Conservation (phyloP, 129 eudicot species). For the Tagetes patula region DNA sequence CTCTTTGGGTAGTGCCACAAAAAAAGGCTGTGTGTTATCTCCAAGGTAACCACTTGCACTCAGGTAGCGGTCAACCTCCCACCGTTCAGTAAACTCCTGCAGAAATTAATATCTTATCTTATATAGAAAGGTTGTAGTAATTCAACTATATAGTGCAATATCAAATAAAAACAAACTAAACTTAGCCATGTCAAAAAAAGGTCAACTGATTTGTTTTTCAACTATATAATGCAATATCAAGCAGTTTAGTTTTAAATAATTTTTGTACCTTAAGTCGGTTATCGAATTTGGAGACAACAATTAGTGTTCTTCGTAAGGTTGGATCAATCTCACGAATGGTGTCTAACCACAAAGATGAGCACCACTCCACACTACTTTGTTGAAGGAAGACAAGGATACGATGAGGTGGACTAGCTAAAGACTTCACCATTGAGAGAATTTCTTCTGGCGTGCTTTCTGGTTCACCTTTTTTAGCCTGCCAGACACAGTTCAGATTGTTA, state of each 20-base stretch:
- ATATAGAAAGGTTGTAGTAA: not conserved
- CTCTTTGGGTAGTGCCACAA: slow-evolving; percentile 92
- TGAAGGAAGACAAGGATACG: slow-evolving; percentile 94
- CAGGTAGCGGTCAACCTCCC: slow-evolving; percentile 95
- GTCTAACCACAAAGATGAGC: slow-evolving; percentile 97
- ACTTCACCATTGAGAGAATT: slow-evolving; percentile 90
- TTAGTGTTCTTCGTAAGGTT: slow-evolving; percentile 68
- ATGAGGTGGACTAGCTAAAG: slow-evolving; percentile 90
- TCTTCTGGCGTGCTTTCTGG: slow-evolving; percentile 95
- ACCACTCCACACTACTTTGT: slow-evolving; percentile 99
- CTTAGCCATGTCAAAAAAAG: not conserved
- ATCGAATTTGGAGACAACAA: slow-evolving; percentile 96
- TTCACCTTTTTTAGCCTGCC: slow-evolving; percentile 93
- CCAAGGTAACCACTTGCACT: slow-evolving; percentile 98
- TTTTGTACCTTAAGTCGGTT: slow-evolving; percentile 83
- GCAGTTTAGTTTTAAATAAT: not conserved
- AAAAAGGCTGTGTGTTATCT: slow-evolving; percentile 77
- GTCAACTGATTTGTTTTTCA: not conserved
- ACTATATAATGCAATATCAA: not conserved
- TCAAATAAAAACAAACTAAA: not conserved
- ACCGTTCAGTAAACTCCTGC: slow-evolving; percentile 85
- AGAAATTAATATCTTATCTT: not conserved
- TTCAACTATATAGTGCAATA: not conserved
- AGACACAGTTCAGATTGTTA: slow-evolving; percentile 6
- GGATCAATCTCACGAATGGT: slow-evolving; percentile 92